Evolutionary conservation across 2,329 filamentous ascomycete genomes (phyloP), one percentile per base, ranked within the genome.

Genomic region (Teratosphaeria pseudoeucalypti): DNA sequence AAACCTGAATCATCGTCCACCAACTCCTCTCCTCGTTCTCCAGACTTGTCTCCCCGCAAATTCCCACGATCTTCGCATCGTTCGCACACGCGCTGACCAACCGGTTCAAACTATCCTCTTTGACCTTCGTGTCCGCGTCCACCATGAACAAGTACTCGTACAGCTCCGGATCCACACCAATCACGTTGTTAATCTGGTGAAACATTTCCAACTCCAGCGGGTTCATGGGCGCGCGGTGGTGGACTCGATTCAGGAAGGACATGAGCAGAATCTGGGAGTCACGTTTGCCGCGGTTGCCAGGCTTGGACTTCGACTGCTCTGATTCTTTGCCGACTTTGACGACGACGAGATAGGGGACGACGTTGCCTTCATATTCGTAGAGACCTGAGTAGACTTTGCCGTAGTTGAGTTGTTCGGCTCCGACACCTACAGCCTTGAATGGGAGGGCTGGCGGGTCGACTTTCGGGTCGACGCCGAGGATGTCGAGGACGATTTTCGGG

Each of bases 1-100:
- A 99, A 65, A 99, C 94, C 74, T 99, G 94, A 70, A 99, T 99
- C 94, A 99, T 99, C 12, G 94, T 99, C 90, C 90, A 96, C 91
- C 92, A 97, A 69, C 87, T 92, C 66, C 87, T 83, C 68, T 96
- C 90, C 73, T 96, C 92, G 70, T 99, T 99, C 73, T 96, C 89
- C 69, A 99, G 80, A 74, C 87, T 94, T 1, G 94, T 99, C 74
- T 99, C 94, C 72, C 94, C 94, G 73, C 94, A 99, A 63, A 97
- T 96, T 76, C 92, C 94, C 27, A 90, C 91, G 77, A 99, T 96
- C 78, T 95, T 96, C 34, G 90, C 87, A 73, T 99, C 90, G 70
- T 96, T 92, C 66, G 90, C 87, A 76, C 92, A 99, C 57, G 89
- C 89, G 60, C 94, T 90, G 19, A 99, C 92, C 5, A 99, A 82